Evolutionary conservation across 2,329 filamentous ascomycete species (phyloP), one percentile per base, ranked within the genome.

Genomic region (Aureobasidium sp.): DNA sequence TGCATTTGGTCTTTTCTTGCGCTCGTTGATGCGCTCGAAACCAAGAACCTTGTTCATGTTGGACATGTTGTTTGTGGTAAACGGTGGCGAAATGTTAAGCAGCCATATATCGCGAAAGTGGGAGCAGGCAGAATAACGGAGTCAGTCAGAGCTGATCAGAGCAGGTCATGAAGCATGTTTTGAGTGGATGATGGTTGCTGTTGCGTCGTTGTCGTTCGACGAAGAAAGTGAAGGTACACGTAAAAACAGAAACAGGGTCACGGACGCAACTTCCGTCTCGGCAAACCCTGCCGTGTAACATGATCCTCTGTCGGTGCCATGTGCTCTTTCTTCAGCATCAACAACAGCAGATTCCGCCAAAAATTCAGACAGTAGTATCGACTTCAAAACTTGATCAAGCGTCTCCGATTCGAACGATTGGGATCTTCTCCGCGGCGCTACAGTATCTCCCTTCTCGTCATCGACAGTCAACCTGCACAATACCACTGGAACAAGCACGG

Each of bases 1-100:
- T 27, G 84, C 79, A 68, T 94, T 95, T 8, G 90, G 90, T 62
- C 89, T 86, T 59, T 87, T 84, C 49, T 80, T 83, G 69, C 83
- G 88, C 67, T 85, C 86, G 69, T 96, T 96, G 55, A 95, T 79
- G 64, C 90, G 84, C 75, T 90, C 83, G 70, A 91, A 89, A 59
- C 89, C 89, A 61, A 90, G 76, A 54, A 89, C 88, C 90, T 94
- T 94, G 34, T 54, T 73, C 59, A 61, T 61, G 50, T 61, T 61
- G 3, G 59, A 61, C 59, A 48, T 61, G 11, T 13, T 54, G 51
- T 45, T 27, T 21, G 29, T n/a, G 25, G 42, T 48, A 14, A 21
- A 57, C 14, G 21, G 42, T 58, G 54, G 54, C 54, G n/a, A 57
- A 48, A 11, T 5, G 2, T 10, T 11, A 5, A 16, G 25, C 8